A percentile compares a stretch with the other conserved stretches of the same genome.
Conservation (phyloP, 192 early-diverging fungal genomes). For the Thoreauomyces humboldtii region DNA sequence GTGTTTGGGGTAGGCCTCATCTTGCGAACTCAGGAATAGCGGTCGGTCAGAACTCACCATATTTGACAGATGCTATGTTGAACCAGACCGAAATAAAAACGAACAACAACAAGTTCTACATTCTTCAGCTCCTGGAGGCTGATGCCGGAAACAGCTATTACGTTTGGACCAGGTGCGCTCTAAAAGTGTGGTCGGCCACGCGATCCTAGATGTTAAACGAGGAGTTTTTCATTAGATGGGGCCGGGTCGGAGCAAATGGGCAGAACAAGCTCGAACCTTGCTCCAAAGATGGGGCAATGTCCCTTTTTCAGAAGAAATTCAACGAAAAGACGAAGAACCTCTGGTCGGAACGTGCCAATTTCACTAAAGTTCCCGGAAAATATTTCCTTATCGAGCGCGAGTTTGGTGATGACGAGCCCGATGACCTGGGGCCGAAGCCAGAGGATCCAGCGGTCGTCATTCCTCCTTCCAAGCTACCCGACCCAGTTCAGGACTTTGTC, state of each 20-base stretch:
- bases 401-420: conserved; percentile 49
- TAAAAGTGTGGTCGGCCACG: too few relatives aligned
- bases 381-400: conserved; percentile 69
- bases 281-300: conserved; percentile 21
- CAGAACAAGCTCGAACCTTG: conserved; percentile 34
- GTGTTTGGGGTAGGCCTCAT: conserved; percentile 36
- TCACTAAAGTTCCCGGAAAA: conserved; percentile 50
- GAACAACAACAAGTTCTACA: conserved; percentile 78
- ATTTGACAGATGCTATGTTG: conserved; percentile 58
- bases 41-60: too few relatives aligned
- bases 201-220: too few relatives aligned
- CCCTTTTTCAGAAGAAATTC: conserved; percentile 61
- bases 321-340: conserved; percentile 65
- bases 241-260: conserved; percentile 64
- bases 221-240: too few relatives aligned
- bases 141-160: conserved; percentile 39
- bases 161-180: conserved; percentile 51
- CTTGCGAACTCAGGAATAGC: too few relatives aligned
- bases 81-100: conserved; percentile 66
- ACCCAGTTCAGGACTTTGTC: conserved; percentile 56
- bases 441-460: not conserved
- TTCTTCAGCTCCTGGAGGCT: conserved; percentile 59
- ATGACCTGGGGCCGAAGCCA: not conserved
- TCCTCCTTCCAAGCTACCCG: conserved; percentile 32
- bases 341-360: conserved; percentile 60